These are phyloP conservation scores for Boeremia exigua DNA, from an alignment of 2,329 filamentous ascomycete species.

Conservation along the genomic window DNA sequence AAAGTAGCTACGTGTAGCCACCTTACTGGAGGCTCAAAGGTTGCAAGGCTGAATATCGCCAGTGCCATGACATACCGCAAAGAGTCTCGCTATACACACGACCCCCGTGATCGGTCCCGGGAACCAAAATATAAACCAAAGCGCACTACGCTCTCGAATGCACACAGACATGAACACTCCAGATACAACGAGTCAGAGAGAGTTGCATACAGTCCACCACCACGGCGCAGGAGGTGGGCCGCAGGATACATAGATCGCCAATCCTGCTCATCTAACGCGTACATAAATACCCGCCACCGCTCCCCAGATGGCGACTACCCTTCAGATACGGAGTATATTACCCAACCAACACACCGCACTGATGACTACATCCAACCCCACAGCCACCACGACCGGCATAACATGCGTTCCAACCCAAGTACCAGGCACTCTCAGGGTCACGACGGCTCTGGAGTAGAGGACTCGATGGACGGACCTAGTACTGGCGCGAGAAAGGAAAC, in stretches of 20 bases:
- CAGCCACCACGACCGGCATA: background rate
- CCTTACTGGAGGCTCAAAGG: background rate
- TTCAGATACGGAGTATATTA: slow-evolving; percentile 1
- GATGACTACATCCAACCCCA: background rate
- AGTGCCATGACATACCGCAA: background rate
- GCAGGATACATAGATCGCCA: slow-evolving; percentile 2
- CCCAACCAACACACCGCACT: background rate
- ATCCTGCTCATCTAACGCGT: background rate
- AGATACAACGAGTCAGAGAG: background rate
- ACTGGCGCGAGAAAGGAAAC: no score
- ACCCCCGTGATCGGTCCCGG: background rate
- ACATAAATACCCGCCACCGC: background rate
- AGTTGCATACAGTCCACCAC: background rate
- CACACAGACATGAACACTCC: background rate
- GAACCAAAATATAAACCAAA: background rate
- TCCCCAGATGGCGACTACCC: background rate
- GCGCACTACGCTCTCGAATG: background rate
- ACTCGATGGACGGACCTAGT: background rate
- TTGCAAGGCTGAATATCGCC: background rate
- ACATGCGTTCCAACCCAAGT: background rate
- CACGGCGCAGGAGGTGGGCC: slow-evolving; percentile 1
- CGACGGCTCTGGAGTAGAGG: background rate
- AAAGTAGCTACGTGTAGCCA: background rate
- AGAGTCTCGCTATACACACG: background rate
- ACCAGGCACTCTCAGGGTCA: background rate